These are phyloP conservation scores for Dacryopinax spathularia DNA, from an alignment of 768 basidiomycete species.

Conservation along the genomic window DNA sequence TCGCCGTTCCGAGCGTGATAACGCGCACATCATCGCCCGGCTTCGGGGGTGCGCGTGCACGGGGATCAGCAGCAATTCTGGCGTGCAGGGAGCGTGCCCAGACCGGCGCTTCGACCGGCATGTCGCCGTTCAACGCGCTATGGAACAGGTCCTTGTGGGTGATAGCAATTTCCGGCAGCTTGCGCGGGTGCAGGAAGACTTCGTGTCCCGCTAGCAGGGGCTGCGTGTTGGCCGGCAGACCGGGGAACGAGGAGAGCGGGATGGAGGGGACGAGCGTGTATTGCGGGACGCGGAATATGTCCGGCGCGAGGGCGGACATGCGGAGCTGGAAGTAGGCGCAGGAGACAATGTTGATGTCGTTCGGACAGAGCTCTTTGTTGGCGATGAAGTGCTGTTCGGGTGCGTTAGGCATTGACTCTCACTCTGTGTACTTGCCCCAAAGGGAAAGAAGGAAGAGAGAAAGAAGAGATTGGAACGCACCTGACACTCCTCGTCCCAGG, in stretches of 20 bases:
- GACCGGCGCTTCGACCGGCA: constrained; percentile 21
- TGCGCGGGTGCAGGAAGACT: constrained; percentile 36
- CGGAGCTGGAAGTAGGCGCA: constrained; percentile 58
- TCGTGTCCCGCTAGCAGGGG: constrained; percentile 31
- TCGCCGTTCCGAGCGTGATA: constrained; percentile 76
- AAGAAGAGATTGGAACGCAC: not conserved
- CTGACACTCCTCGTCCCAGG: constrained; percentile 36
- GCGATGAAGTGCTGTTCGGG: constrained; percentile 75
- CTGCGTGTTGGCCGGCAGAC: constrained; percentile 35
- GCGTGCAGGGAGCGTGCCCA: constrained; percentile 28
- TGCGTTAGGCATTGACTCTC: no score
- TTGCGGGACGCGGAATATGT: constrained; percentile 58
- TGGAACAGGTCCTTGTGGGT: constrained; percentile 14
- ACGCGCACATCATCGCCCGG: constrained; percentile 53
- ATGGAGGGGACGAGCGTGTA: constrained; percentile 29
- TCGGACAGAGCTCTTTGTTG: constrained; percentile 42
- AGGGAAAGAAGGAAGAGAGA: not conserved
- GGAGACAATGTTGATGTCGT: constrained; percentile 61
- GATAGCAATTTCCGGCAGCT: constrained; percentile 26
- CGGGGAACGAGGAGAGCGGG: constrained; percentile 18
- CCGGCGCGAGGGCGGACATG: constrained; percentile 52
- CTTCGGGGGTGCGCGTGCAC: not conserved
- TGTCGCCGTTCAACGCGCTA: constrained; percentile 6
- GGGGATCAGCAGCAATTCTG: constrained; percentile 28
- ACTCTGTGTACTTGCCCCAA: not conserved